These are phyloP conservation scores for Stenogyne calaminthoides DNA, from an alignment of 305 asterid species.

Conservation along the genomic window DNA sequence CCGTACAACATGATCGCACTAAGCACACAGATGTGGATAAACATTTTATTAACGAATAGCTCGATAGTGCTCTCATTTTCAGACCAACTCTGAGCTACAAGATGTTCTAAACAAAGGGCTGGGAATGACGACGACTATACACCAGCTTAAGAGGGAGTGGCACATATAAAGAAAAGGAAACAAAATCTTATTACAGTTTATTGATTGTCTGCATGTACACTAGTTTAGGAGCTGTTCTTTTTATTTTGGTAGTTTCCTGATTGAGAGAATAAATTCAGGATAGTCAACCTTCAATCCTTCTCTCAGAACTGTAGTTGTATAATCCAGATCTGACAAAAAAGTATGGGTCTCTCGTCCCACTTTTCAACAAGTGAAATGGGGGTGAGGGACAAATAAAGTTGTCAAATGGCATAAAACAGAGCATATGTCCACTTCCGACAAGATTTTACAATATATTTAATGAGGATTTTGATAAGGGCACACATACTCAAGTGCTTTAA, in stretches of 20 bases:
- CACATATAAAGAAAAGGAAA: background rate
- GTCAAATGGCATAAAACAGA: constrained; percentile 1
- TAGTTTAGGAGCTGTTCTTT: background rate
- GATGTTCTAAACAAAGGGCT: background rate
- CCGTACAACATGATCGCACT: background rate
- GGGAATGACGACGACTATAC: background rate
- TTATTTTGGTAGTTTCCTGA: background rate
- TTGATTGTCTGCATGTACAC: background rate
- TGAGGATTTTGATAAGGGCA: constrained; percentile 21
- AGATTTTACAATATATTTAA: constrained; percentile 12
- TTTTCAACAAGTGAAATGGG: background rate
- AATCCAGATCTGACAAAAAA: background rate
- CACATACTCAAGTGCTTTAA: constrained; percentile 94
- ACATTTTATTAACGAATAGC: background rate
- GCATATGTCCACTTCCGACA: constrained; percentile 19
- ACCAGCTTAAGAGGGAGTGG: background rate
- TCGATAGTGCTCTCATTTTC: background rate
- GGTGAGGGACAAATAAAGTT: background rate
- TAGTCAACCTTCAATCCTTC: background rate
- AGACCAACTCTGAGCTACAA: background rate
- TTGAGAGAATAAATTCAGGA: background rate
- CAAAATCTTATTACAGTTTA: background rate
- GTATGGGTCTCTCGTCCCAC: background rate
- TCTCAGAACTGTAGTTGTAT: background rate
- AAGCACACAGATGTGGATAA: background rate